These are phyloP conservation scores for Botrytis sinoallii DNA, from an alignment of 2,329 filamentous ascomycete species.

Conservation along the genomic window DNA sequence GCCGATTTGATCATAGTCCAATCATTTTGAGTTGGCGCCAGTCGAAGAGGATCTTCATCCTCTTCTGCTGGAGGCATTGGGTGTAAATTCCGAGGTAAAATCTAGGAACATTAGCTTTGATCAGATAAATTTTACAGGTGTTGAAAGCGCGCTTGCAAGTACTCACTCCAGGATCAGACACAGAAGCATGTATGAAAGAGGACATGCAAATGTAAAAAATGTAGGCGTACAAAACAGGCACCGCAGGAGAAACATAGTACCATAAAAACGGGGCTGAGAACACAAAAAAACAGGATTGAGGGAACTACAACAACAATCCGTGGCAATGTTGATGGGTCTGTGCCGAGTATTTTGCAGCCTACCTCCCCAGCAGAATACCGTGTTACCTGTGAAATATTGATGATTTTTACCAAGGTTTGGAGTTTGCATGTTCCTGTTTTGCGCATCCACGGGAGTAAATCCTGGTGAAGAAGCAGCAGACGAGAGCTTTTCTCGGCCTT, in stretches of 20 bases:
- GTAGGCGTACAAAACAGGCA: conserved; percentile 88
- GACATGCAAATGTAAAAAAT: conserved; percentile 87
- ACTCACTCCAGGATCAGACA: conserved; percentile 88
- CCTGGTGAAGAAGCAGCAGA: conserved; percentile 75
- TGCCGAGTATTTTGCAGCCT: conserved; percentile 85
- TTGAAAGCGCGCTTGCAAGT: conserved; percentile 1
- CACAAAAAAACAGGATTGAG: conserved; percentile 78
- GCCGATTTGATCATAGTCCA: conserved; percentile 90
- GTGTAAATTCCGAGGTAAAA: conserved; percentile 88
- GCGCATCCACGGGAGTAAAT: conserved; percentile 49
- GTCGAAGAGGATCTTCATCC: conserved; percentile 73
- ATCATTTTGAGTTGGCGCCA: conserved; percentile 84
- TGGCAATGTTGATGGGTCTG: conserved; percentile 84
- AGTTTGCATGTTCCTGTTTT: conserved; percentile 31
- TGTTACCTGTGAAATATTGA: conserved; percentile 93
- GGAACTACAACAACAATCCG: conserved; percentile 73
- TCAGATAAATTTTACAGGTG: conserved; percentile 5
- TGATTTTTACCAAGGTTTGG: conserved; percentile 67
- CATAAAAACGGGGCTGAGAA: conserved; percentile 78
- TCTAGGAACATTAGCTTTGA: conserved; percentile 51
- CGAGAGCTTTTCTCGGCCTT: conserved; percentile 78
- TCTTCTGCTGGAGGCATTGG: conserved; percentile 74
- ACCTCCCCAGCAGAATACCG: conserved; percentile 81
- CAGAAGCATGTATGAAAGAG: conserved; percentile 89
- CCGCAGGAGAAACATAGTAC: conserved; percentile 80